These are phyloP conservation scores for Lanmaoa pseudosensibilis DNA, from an alignment of 768 basidiomycete species.

Conservation along the genomic window DNA sequence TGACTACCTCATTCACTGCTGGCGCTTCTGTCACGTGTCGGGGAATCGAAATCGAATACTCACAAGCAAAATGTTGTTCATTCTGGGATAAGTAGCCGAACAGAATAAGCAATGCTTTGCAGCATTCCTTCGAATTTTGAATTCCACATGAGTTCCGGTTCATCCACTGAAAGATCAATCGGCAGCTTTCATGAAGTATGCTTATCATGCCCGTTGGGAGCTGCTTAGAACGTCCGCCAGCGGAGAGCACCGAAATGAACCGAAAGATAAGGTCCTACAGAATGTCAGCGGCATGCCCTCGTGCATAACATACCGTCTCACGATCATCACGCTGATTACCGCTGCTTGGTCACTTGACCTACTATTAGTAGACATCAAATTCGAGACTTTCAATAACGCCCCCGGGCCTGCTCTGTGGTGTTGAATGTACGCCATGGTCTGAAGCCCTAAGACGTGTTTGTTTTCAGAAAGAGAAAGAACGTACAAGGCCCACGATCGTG, in stretches of 20 bases:
- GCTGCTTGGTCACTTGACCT: conserved; percentile 3
- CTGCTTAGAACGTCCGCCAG: conserved; percentile 8
- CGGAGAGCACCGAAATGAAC: conserved; percentile 22
- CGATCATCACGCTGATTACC: conserved; percentile 29
- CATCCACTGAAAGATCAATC: conserved; percentile 24
- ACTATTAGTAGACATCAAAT: not conserved
- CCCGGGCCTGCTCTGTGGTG: conserved; percentile 29
- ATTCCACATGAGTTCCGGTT: conserved; percentile 24
- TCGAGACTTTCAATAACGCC: not conserved
- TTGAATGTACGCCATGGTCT: conserved; percentile 58
- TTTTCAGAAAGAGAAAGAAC: conserved; percentile 13
- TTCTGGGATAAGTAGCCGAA: conserved; percentile 23
- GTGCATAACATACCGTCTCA: conserved; percentile 13
- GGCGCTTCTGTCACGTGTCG: not conserved
- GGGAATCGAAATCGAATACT: conserved; percentile 7
- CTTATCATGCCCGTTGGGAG: conserved; percentile 18
- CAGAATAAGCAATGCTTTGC: conserved; percentile 29
- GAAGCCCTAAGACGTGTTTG: conserved; percentile 3
- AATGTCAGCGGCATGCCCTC: conserved; percentile 4
- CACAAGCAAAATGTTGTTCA: conserved; percentile 20
- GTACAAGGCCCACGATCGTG: conserved; percentile 48
- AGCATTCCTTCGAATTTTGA: conserved; percentile 30
- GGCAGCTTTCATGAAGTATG: conserved; percentile 22
- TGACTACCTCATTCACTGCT: conserved; percentile 20
- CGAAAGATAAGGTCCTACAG: conserved; percentile 24